Conservation (phyloP, 305 asterid species). For the Salvia sclarea region DNA sequence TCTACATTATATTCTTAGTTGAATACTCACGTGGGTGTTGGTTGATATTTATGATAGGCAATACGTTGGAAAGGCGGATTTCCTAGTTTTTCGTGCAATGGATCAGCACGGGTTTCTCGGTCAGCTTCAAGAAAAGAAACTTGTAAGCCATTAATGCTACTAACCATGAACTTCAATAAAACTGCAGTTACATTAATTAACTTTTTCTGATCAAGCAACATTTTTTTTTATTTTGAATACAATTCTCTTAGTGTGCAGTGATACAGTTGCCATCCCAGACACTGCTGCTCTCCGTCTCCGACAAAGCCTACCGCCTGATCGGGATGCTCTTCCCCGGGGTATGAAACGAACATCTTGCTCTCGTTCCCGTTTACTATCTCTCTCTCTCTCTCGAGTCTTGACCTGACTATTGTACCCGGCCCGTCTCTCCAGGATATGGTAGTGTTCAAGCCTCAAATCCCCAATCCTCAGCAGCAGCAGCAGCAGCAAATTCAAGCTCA, state of each 20-base stretch:
- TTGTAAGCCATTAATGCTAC: conserved; percentile 56
- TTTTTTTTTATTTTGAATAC: not conserved
- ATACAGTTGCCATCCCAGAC: conserved; percentile 97
- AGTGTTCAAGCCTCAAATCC: conserved; percentile 81
- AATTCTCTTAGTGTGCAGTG: conserved; percentile 77
- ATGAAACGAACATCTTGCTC: conserved; percentile 26
- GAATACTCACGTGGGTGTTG: conserved; percentile 5
- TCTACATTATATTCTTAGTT: conserved; percentile 2
- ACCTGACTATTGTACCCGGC: not conserved
- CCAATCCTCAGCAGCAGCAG: conserved; percentile 41
- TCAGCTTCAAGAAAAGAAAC: conserved; percentile 98
- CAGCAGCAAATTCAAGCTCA: conserved; percentile 32
- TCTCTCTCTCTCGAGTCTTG: not conserved
- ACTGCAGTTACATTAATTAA: not conserved
- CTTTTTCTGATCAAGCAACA: not conserved
- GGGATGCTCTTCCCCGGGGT: conserved; percentile 99
- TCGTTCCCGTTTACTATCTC: not conserved
- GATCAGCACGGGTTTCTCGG: conserved; percentile 99
- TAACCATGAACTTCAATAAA: not conserved
- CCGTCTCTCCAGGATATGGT: conserved; percentile 65
- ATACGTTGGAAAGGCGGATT: conserved; percentile 96
- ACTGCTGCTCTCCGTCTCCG: conserved; percentile 88
- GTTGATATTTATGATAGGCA: conserved; percentile 52
- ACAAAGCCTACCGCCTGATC: conserved; percentile 88
- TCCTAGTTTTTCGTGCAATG: conserved; percentile 96